These are phyloP conservation scores for Plenodomus lindquistii DNA, from an alignment of 2,329 filamentous ascomycete genomes.

Conservation along the genomic window DNA sequence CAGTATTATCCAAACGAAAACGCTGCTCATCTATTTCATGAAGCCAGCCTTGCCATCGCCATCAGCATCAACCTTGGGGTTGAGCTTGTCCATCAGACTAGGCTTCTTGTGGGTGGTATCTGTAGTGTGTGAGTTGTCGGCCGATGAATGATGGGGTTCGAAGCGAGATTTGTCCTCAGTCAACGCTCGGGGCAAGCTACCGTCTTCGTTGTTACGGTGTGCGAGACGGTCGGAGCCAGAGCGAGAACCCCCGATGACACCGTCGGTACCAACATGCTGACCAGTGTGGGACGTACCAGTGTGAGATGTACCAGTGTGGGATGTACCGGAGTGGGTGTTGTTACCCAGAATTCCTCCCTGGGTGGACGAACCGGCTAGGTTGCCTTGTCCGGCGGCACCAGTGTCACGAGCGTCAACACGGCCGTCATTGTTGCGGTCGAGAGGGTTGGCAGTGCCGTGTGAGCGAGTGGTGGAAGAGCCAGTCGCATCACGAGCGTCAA, in stretches of 20 bases:
- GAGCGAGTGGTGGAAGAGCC: constrained; percentile 1
- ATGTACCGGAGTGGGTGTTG: not conserved
- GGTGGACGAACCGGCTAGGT: constrained; percentile 5
- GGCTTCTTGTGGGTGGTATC: constrained; percentile 46
- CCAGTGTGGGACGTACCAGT: not conserved
- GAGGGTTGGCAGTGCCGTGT: constrained; percentile 1
- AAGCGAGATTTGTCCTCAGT: constrained; percentile 13
- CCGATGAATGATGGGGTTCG: constrained; percentile 17
- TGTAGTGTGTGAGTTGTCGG: constrained; percentile 21
- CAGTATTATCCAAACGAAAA: constrained; percentile 9
- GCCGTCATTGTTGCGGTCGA: not conserved
- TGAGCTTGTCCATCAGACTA: constrained; percentile 50
- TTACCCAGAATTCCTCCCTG: constrained; percentile 3
- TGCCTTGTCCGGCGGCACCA: constrained; percentile 6
- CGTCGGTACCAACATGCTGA: constrained; percentile 2
- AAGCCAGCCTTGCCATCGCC: constrained; percentile 62
- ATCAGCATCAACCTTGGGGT: constrained; percentile 48
- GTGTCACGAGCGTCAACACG: not conserved
- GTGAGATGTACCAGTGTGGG: not conserved
- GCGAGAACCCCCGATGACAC: constrained; percentile 7
- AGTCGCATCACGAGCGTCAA: constrained; percentile 8
- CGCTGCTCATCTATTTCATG: constrained; percentile 51
- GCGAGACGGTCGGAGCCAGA: constrained; percentile 3
- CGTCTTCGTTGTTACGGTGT: constrained; percentile 16
- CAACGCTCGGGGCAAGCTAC: constrained; percentile 11